phyloP scores from a whole-genome alignment of 2,329 filamentous ascomycete genomes.

The Thielaviopsis musarum region DNA sequence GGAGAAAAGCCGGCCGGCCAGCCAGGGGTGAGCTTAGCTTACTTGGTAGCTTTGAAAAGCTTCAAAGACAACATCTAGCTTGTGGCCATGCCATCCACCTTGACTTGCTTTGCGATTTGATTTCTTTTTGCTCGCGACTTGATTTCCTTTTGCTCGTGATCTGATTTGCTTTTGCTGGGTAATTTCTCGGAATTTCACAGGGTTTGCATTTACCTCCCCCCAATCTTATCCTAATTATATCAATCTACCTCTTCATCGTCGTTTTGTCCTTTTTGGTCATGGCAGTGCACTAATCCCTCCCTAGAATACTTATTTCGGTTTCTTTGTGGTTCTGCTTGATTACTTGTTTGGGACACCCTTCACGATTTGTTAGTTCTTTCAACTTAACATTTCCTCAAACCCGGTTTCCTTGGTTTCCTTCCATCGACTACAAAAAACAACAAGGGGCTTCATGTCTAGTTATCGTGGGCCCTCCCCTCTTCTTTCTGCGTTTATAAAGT shows the following conservation, averaged over 20 bases:
- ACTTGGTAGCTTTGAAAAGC: background rate
- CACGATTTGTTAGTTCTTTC: background rate
- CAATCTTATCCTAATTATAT: background rate
- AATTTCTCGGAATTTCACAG: background rate
- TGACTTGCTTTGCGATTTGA: background rate
- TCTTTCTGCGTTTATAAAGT: background rate
- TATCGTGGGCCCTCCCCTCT: no score
- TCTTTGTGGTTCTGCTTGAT: background rate
- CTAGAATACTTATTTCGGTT: background rate
- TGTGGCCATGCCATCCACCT: no score
- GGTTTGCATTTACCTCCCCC: background rate
- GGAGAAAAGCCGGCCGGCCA: background rate
- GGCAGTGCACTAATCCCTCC: conserved; percentile 7
- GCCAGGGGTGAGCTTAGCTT: background rate
- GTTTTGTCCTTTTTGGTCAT: conserved; percentile 5
- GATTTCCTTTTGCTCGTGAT: background rate
- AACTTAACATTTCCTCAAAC: background rate
- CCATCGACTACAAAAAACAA: background rate
- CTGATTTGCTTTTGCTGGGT: background rate
- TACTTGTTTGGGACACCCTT: background rate
- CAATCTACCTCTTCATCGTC: conserved; percentile 3
- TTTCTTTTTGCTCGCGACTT: no score
- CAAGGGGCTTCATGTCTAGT: background rate
- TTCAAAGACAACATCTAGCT: background rate
- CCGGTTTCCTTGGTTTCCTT: background rate